Evolutionary conservation across 1,139 yeast species (phyloP).

Genomic region (Pichia sp.): DNA sequence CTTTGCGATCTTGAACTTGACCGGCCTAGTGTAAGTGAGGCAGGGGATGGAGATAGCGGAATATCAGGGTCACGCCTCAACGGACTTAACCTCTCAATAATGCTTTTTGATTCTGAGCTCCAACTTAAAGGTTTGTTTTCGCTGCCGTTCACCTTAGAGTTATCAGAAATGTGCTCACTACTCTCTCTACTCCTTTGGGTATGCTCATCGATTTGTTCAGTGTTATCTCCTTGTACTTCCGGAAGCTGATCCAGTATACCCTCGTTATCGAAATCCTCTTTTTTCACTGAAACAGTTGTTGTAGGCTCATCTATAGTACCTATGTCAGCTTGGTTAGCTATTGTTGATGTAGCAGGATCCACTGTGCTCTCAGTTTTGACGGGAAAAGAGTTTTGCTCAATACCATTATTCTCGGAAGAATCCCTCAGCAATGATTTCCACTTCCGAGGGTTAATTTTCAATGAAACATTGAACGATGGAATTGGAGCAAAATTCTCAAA

Average conservation of each 20-base stretch:
- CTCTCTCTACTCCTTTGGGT: neutral
- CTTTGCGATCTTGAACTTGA: conserved; percentile 4
- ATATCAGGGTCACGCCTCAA: conserved; percentile 3
- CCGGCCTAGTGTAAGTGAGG: neutral
- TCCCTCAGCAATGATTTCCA: conserved; percentile 6
- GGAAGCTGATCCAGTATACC: neutral
- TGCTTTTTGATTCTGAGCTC: neutral
- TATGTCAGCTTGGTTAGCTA: neutral
- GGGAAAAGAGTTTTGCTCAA: neutral
- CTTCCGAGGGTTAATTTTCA: conserved; percentile 16
- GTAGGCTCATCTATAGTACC: neutral
- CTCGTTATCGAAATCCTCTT: neutral
- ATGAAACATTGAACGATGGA: conserved; percentile 10
- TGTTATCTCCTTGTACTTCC: neutral
- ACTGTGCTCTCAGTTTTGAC: conserved; percentile 6
- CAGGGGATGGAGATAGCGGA: conserved; percentile 4
- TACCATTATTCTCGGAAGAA: neutral
- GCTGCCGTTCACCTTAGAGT: neutral
- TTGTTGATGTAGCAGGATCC: neutral
- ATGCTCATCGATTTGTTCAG: neutral
- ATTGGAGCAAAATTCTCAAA: conserved; percentile 10
- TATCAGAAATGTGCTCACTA: neutral
- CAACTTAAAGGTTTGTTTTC: neutral
- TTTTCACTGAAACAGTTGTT: neutral
- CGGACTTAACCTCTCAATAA: conserved; percentile 7